These are phyloP conservation scores for Debaryomycetaceae sp. DNA, from an alignment of 1,139 yeast genomes.

Conservation along the genomic window DNA sequence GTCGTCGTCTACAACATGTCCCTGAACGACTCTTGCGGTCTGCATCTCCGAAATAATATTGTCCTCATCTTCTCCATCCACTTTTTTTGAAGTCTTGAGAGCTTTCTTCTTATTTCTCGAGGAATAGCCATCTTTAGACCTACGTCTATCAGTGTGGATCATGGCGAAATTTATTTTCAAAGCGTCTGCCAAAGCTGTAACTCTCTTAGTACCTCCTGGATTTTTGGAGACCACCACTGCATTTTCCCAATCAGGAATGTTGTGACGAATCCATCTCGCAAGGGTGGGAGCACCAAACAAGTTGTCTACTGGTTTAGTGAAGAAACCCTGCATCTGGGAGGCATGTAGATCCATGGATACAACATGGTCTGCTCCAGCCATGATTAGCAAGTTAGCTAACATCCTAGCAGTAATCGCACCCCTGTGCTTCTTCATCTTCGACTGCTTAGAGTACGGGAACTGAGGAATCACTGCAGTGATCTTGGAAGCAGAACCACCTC, in stretches of 20 bases:
- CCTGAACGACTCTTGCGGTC: constrained; percentile 93
- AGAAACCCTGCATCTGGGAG: constrained; percentile 98
- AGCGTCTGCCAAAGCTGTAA: constrained; percentile 93
- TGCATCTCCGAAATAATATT: constrained; percentile 81
- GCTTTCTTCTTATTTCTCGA: constrained; percentile 34
- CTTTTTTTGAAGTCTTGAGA: constrained; percentile 27
- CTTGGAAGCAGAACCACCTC: constrained; percentile 95
- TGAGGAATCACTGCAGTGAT: constrained; percentile 97
- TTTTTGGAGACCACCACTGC: constrained; percentile 92
- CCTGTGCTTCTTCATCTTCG: constrained; percentile 96
- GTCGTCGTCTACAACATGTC: constrained; percentile 95
- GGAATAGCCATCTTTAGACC: constrained; percentile 69
- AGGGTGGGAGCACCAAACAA: constrained; percentile 94
- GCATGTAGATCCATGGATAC: constrained; percentile 98
- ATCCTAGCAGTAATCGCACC: constrained; percentile 99
- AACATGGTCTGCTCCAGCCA: constrained; percentile 99
- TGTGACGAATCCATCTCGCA: constrained; percentile 93
- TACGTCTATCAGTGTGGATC: constrained; percentile 97
- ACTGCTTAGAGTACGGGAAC: constrained; percentile 95
- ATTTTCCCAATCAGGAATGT: constrained; percentile 75
- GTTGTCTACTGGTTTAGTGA: constrained; percentile 95
- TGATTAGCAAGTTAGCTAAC: constrained; percentile 90
- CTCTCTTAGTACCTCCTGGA: constrained; percentile 98
- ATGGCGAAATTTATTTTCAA: constrained; percentile 95
- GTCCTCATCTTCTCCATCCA: constrained; percentile 58